Base-by-base conservation (phyloP, 176 grass and related monocot species). In the Oryza nivara region DNA sequence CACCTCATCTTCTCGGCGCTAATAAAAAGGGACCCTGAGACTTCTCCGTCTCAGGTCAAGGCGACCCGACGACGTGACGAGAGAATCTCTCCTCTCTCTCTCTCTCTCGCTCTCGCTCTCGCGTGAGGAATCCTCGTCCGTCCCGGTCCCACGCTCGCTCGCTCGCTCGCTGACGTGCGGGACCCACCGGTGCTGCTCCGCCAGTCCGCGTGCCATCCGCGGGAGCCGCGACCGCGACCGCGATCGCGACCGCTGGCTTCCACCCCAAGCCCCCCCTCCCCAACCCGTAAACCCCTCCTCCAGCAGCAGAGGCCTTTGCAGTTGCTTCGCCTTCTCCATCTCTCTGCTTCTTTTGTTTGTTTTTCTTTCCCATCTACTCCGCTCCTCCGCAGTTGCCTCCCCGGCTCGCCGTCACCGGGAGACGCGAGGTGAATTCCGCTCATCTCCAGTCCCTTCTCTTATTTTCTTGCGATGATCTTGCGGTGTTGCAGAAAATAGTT, bases 321-420 rank as follows among this genome's bases (percentile, higher is more conserved):
- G 79, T 76, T 82, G 72, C 78, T 69, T 75, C 64, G 19, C 72
- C 48, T 41, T 51, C 68, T 19, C 17, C 64, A 14, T 66, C 5
- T 66, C 5, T 34, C 6, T 34, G 13, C 20, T 28, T 67, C 26
- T 41, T 41, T 1, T 70, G 30, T 32, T 32, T 32, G 2, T 1
- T 34, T 82, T 41, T 70, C 0, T 34, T 72, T 82, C 48, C 64
- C 72, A 3, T 82, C 72, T 15, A 11, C 51, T 25, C 48, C 47
- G 11, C 30, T 13, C 32, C 9, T 14, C 36, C 3, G 6, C 65
- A 13, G 48, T 56, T 54, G 9, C 77, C 22, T 68, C 48, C 63
- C 19, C 49, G 47, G 3, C 47, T 12, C 51, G 51, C 16, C 67
- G 28, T 70, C 73, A 65, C 40, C 65, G 34, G 48, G 48, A 17